Percentiles rank a stretch among this genome's conserved stretches.
Conservation (phyloP, 2,329 filamentous ascomycete species). For the Parastagonospora avenae region DNA sequence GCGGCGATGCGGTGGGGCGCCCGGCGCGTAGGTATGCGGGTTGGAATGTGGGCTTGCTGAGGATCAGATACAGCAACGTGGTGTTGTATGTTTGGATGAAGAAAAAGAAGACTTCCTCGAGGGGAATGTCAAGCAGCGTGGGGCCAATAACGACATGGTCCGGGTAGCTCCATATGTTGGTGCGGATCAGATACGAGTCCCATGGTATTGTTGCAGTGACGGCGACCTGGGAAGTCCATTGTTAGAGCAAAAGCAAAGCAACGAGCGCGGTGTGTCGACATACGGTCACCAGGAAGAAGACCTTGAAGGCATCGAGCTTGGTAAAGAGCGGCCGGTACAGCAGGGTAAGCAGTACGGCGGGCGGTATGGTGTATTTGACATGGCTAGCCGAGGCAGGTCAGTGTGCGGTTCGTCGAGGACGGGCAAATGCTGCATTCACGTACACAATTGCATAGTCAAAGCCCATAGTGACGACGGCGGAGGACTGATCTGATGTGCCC, state of each 20-base stretch:
- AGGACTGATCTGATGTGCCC: slow-evolving; percentile 7
- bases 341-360: slow-evolving; percentile 63
- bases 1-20: slow-evolving; percentile 30
- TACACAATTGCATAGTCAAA: slow-evolving; percentile 68
- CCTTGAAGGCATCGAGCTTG: slow-evolving; percentile 66
- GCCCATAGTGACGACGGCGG: slow-evolving; percentile 52
- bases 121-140: slow-evolving; percentile 67
- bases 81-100: slow-evolving; percentile 77
- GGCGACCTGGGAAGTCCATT: slow-evolving; percentile 55
- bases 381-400: slow-evolving; percentile 55
- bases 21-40: slow-evolving; percentile 57
- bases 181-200: slow-evolving; percentile 75
- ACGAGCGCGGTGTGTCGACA: slow-evolving; percentile 9
- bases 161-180: slow-evolving; percentile 73
- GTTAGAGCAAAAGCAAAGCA: slow-evolving; percentile 25
- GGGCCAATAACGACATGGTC: slow-evolving; percentile 66
- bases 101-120: slow-evolving; percentile 79
- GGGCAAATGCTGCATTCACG: slow-evolving; percentile 34
- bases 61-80: slow-evolving; percentile 68
- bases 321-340: slow-evolving; percentile 67
- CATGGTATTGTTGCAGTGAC: slow-evolving; percentile 73
- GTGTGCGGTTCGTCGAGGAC: slow-evolving; percentile 5
- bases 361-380: slow-evolving; percentile 69
- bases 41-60: slow-evolving; percentile 68
- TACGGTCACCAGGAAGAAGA: slow-evolving; percentile 62